Conservation (phyloP, 2,329 filamentous ascomycete genomes). For the Dactylellina parvicollis region DNA sequence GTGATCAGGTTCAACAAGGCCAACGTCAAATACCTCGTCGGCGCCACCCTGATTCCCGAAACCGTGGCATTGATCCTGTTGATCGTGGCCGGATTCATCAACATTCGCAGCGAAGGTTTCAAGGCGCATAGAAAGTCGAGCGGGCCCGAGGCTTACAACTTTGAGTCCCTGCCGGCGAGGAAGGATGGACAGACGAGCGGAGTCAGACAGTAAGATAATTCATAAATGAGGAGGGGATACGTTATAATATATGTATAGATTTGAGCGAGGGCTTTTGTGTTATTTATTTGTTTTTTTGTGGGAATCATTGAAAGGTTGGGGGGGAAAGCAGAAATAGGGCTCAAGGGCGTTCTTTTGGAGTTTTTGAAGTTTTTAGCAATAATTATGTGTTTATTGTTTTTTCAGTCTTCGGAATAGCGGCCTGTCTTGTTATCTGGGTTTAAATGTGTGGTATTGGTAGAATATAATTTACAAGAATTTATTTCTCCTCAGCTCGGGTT, state of each 20-base stretch:
- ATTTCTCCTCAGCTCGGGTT: too few species aligned
- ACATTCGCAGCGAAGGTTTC: conserved; percentile 10
- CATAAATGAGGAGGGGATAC: background rate
- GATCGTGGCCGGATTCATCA: conserved; percentile 17
- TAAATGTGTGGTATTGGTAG: too few species aligned
- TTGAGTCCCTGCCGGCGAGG: conserved; percentile 12
- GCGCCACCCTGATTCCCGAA: conserved; percentile 42
- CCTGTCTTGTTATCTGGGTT: background rate
- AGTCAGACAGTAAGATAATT: background rate
- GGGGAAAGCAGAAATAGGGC: background rate
- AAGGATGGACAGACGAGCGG: conserved; percentile 15
- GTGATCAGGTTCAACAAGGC: conserved; percentile 3
- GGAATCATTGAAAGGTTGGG: background rate
- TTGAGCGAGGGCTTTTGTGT: background rate
- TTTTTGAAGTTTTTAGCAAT: background rate
- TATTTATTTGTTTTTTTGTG: background rate
- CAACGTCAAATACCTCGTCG: conserved; percentile 45
- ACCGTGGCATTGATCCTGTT: conserved; percentile 28
- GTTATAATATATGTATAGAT: too few species aligned
- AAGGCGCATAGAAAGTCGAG: background rate
- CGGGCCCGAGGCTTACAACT: conserved; percentile 13
- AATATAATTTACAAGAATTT: too few species aligned
- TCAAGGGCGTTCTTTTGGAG: background rate
- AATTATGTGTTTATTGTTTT: background rate
- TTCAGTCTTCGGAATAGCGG: background rate